Evolutionary conservation across 1,284 basidiomycete genomes (phyloP), one percentile per base, ranked within the genome.

Genomic region (Cutaneotrichosporon cavernicola): DNA sequence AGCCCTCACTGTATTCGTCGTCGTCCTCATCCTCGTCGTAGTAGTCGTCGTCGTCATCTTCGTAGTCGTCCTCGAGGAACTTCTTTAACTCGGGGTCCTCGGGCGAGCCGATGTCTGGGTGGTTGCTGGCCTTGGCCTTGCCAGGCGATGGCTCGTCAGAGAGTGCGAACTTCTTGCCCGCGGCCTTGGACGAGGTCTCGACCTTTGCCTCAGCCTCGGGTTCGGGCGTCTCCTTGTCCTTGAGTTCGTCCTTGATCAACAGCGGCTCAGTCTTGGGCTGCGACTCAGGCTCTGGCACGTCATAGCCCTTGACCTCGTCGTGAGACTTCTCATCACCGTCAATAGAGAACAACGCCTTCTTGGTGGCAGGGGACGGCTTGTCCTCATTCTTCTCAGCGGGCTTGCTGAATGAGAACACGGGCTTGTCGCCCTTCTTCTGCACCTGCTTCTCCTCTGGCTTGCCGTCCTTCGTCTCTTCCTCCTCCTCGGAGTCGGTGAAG

Each of bases 21-120:
- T 70, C 70, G 0, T 73, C 66, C 3, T 70, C 66, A 4, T 67
- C 65, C 30, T 72, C 68, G 2, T 70, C 65, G 7, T 66, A 63
- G 1, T 70, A 62, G 14, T 69, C 70, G 11, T 61, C 64, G 8
- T 67, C 67, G 1, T 69, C 63, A 2, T 68, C 66, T 4, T 71
- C 67, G 43, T 53, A 53, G 51, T 53, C 51, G 51, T 53, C 51
- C 51, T 53, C 51, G 51, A 53, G 51, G 18, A 3, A 69, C 69
- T 4, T 65, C 63, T n/a, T 67, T 53, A n/a, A 65, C 62, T 10
- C 43, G 30, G 46, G 40, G 9, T 40, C 36, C 46, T 60, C 50
- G 34, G 21, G 59, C 59, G 22, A 50, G 13, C 31, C 40, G 8
- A 47, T 9, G 9, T 36, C 32, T 11, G 58, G n/a, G 14, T 10